Conservation (phyloP, 441 rosid species). For the Aquilaria agallochum region DNA sequence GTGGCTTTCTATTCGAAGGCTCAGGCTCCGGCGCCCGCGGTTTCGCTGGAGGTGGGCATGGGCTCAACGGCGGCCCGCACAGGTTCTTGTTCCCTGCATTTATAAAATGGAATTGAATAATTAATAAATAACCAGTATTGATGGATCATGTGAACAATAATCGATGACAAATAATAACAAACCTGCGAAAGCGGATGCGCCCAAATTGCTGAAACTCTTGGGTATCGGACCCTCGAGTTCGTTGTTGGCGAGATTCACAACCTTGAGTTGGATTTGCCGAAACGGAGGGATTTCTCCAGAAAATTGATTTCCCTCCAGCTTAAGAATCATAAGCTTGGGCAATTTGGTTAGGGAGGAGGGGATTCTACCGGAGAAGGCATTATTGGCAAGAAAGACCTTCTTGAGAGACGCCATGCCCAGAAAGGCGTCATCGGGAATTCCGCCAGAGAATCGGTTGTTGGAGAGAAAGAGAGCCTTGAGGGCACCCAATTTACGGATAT, state of each 20-base stretch:
- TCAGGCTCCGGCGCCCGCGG: neutral
- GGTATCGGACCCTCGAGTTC: conserved; percentile 59
- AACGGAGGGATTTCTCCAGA: conserved; percentile 50
- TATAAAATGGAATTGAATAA: neutral
- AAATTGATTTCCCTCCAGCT: conserved; percentile 49
- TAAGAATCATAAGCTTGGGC: conserved; percentile 32
- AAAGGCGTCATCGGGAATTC: conserved; percentile 37
- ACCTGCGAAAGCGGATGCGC: conserved; percentile 51
- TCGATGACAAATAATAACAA: neutral
- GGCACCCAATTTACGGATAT: conserved; percentile 29
- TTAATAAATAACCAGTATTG: too few species aligned
- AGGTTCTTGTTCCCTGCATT: conserved; percentile 56
- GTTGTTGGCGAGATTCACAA: conserved; percentile 53
- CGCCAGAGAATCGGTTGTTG: conserved; percentile 47
- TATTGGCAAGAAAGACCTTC: conserved; percentile 46
- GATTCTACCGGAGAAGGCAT: conserved; percentile 43
- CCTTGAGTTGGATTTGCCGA: conserved; percentile 21
- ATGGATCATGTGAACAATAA: too few species aligned
- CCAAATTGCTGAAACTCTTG: conserved; percentile 27
- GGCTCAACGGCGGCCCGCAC: conserved; percentile 61
- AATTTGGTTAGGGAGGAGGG: conserved; percentile 39
- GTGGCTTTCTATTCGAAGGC: neutral
- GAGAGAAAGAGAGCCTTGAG: conserved; percentile 51
- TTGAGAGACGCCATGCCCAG: conserved; percentile 41
- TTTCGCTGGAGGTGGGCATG: conserved; percentile 40